Evolutionary conservation across 192 early-diverging fungal species (phyloP), one percentile per base, ranked within the genome.

Genomic region (Mortierella antarctica): DNA sequence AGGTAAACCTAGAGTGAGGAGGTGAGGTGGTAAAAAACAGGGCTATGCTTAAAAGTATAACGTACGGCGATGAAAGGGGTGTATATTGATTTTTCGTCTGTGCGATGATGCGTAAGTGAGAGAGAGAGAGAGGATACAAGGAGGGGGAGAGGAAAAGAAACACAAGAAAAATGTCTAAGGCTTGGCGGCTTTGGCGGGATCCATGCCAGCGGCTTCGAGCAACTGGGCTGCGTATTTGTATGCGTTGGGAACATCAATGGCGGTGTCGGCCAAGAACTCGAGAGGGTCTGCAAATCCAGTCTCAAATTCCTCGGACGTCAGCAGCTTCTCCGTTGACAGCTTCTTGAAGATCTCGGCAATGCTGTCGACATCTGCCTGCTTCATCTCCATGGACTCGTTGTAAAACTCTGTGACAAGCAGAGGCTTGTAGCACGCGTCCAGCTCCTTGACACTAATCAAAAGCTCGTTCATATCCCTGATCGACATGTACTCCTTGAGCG

Each of bases 201-300:
- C 85, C 62, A 93, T 82, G 40, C 65, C 76, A 7, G 85, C 83
- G n/a, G 70, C 81, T 41, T 83, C 84, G 62, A 95, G 71, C 45
- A 94, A 78, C 61, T 86, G 88, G 44, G 86, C 91, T 55, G 91
- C 84, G 84, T 85, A 88, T 47, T 84, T 86, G 84, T 87, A 91
- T 12, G 89, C 90, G 51, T 89, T 83, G 20, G 94, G 93, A 2
- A 89, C 87, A 78, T 96, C 94, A 45, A 88, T 84, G 10, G 89
- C 88, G 51, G 93, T 82, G 68, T 97, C 96, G 49, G 92, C 88
- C 55, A 94, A 77, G 60, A 86, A 65, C 68, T 90, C 91, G 68
- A 85, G 74, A 39, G 83, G 84, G 51, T 85, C 84, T 45, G 85
- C 75, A 50, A 91, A 85, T 15, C 85, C 90, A 9, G 69, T 72